A percentile compares a stretch with the other conserved stretches of the same genome.
These are phyloP conservation scores for Aspergillus oerlinghausenensis DNA, from an alignment of 2,329 filamentous ascomycete species.

Conservation along the genomic window DNA sequence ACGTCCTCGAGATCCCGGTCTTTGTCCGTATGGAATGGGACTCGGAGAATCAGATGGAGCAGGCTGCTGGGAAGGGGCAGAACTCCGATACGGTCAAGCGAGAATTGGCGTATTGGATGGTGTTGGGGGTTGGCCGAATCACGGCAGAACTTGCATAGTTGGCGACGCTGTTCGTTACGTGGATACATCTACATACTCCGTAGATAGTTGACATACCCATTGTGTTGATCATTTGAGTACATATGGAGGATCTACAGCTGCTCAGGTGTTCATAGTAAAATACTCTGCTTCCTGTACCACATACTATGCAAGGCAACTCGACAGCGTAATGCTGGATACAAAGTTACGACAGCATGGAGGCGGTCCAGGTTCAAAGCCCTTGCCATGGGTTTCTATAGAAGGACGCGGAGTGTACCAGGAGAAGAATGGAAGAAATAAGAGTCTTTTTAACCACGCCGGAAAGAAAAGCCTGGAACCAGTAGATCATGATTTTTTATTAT, in stretches of 20 bases:
- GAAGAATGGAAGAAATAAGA: slow-evolving; percentile 2
- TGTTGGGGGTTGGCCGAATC: slow-evolving; percentile 81
- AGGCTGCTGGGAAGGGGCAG: slow-evolving; percentile 39
- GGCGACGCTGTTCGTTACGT: not conserved
- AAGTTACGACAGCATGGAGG: not conserved
- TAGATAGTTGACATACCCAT: not conserved
- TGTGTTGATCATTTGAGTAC: not conserved
- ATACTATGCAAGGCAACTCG: not conserved
- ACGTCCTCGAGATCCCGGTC: slow-evolving; percentile 82
- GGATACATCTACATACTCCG: not conserved
- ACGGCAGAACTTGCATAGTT: slow-evolving; percentile 26
- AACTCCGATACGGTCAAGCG: slow-evolving; percentile 69
- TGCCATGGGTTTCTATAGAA: not conserved
- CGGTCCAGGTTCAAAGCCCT: not conserved
- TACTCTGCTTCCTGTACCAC: not conserved
- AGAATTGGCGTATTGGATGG: slow-evolving; percentile 94
- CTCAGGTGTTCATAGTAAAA: not conserved
- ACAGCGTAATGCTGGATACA: not conserved
- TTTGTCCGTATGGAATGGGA: slow-evolving; percentile 93
- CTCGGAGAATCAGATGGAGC: slow-evolving; percentile 50
- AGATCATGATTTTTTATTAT: slow-evolving; percentile 22
- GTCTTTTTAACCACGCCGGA: slow-evolving; percentile 17
- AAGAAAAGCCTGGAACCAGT: slow-evolving; percentile 17
- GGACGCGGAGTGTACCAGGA: no score
- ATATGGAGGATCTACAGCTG: not conserved